Conservation (phyloP, 208 protist genomes). For the Trypanosomatidae sp. region DNA sequence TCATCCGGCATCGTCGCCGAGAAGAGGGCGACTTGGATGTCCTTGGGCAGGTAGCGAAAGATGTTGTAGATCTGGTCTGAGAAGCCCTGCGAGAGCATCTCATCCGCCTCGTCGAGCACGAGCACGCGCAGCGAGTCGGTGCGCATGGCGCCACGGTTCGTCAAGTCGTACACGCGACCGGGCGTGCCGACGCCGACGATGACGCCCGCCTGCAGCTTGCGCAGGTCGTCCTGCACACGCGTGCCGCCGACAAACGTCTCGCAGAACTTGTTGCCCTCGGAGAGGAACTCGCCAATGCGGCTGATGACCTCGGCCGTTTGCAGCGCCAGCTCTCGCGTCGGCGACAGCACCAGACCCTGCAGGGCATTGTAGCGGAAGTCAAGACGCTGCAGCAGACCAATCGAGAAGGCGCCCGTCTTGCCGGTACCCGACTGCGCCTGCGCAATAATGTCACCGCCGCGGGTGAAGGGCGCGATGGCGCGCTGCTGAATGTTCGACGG, state of each 20-base stretch:
- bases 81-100: constrained; percentile 97
- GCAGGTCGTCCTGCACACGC: constrained; percentile 93
- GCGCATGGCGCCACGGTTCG: constrained; percentile 80
- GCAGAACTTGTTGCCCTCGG: constrained; percentile 57
- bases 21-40: constrained; percentile 96
- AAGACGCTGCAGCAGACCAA: constrained; percentile 91
- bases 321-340: constrained; percentile 93
- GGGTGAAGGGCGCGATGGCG: constrained; percentile 94
- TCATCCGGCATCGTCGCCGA: constrained; percentile 98
- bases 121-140: constrained; percentile 91
- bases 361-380: constrained; percentile 76
- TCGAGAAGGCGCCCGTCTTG: constrained; percentile 98
- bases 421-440: constrained; percentile 95
- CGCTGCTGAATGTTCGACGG: constrained; percentile 91
- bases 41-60: constrained; percentile 93
- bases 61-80: constrained; percentile 99
- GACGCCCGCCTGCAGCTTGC: constrained; percentile 81
- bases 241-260: constrained; percentile 92
- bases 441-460: constrained; percentile 87
- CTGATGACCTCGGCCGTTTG: constrained; percentile 95
- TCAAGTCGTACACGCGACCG: constrained; percentile 97
- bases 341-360: constrained; percentile 95
- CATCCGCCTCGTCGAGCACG: constrained; percentile 99
- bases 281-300: constrained; percentile 95
- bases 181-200: constrained; percentile 97